phyloP scores from a whole-genome alignment of 768 basidiomycete genomes.

The Amylocystis lapponica region DNA sequence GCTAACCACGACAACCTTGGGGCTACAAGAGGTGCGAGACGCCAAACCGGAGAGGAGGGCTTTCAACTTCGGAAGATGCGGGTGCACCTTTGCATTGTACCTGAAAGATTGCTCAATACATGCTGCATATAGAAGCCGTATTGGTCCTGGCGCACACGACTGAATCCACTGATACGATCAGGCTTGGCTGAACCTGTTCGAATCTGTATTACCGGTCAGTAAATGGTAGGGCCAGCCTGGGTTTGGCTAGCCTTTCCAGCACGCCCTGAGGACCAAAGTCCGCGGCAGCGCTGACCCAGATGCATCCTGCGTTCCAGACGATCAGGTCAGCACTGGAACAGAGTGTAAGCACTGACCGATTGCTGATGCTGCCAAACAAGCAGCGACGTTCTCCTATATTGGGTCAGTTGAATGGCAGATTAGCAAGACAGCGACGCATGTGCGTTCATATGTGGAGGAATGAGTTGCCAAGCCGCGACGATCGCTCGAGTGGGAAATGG shows the following conservation, averaged over 20 bases:
- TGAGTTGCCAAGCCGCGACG: no score
- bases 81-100: conserved; percentile 68
- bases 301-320: conserved; percentile 44
- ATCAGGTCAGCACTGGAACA: neutral
- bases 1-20: conserved; percentile 55
- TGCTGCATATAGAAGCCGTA: no score
- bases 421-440: conserved; percentile 6
- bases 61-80: conserved; percentile 59
- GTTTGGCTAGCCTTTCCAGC: conserved; percentile 50
- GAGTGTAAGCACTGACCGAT: conserved; percentile 33
- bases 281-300: conserved; percentile 79
- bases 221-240: neutral
- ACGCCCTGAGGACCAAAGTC: conserved; percentile 81
- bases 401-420: conserved; percentile 3
- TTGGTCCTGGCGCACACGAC: conserved; percentile 45
- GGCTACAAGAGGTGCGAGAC: conserved; percentile 28
- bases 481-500: no score
- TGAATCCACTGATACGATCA: conserved; percentile 69
- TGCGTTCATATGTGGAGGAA: no score
- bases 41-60: conserved; percentile 48
- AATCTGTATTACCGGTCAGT: conserved; percentile 36
- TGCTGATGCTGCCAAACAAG: conserved; percentile 63
- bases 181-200: conserved; percentile 70
- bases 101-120: no score
- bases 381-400: conserved; percentile 60